These are phyloP conservation scores for Harrya chromipes DNA, from an alignment of 768 basidiomycete species.

Conservation along the genomic window DNA sequence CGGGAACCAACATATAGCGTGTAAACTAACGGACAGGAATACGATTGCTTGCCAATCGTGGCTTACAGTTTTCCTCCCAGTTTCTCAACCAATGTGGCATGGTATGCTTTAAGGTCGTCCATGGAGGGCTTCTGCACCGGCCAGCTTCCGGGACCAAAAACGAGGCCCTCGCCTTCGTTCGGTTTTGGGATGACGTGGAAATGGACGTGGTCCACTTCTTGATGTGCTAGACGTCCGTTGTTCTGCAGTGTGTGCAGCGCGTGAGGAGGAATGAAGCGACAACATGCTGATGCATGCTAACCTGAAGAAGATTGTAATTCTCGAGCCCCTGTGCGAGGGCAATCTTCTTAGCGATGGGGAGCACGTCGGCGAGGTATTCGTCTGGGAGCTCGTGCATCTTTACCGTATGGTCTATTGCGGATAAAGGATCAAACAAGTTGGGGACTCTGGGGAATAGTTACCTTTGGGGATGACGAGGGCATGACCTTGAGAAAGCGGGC, in stretches of 20 bases:
- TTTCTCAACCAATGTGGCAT: constrained; percentile 16
- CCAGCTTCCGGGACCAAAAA: constrained; percentile 60
- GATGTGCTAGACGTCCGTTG: constrained; percentile 64
- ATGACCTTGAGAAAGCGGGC: constrained; percentile 87
- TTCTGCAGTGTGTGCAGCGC: constrained; percentile 39
- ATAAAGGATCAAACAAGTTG: neutral
- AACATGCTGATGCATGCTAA: constrained; percentile 11
- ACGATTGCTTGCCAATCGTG: neutral
- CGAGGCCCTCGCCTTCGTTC: constrained; percentile 64
- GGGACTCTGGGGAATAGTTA: constrained; percentile 28
- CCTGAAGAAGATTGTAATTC: constrained; percentile 87
- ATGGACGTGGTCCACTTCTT: constrained; percentile 83
- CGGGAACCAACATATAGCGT: too few relatives aligned
- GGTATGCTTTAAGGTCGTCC: constrained; percentile 25
- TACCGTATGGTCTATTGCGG: constrained; percentile 66
- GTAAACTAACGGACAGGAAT: neutral
- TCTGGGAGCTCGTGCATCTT: constrained; percentile 90
- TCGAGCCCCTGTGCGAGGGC: constrained; percentile 68
- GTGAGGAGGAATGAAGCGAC: too few relatives aligned
- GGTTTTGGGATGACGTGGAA: constrained; percentile 96
- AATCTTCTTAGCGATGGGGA: constrained; percentile 86
- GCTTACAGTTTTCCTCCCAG: constrained; percentile 21
- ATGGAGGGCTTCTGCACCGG: constrained; percentile 14
- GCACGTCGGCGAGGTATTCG: constrained; percentile 69
- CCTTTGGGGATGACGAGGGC: constrained; percentile 93